A percentile compares a stretch with the other conserved stretches of the same genome.
These are phyloP conservation scores for Penicillium brevicompactum DNA, from an alignment of 2,329 filamentous ascomycete species.

Conservation along the genomic window DNA sequence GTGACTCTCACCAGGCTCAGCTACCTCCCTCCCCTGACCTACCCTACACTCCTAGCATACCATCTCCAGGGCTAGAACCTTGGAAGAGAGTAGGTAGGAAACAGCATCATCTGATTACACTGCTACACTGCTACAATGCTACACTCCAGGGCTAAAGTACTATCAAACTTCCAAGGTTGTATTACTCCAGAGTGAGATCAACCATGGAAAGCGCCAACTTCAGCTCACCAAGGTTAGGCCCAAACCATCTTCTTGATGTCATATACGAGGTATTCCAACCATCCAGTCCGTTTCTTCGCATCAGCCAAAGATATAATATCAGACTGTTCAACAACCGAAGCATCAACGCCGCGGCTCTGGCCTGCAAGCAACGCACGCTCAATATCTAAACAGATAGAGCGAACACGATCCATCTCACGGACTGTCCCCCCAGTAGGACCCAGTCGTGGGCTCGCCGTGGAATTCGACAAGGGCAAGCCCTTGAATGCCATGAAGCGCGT, in stretches of 20 bases:
- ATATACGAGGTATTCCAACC: conserved; percentile 85
- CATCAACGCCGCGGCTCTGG: conserved; percentile 43
- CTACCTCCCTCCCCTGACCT: too few relatives aligned
- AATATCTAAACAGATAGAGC: conserved; percentile 73
- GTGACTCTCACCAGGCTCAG: too few relatives aligned
- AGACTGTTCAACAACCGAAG: conserved; percentile 53
- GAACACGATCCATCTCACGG: conserved; percentile 58
- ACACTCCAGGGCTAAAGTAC: too few relatives aligned
- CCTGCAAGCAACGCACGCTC: conserved; percentile 64
- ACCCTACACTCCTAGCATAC: too few relatives aligned
- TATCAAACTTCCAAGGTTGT: too few relatives aligned
- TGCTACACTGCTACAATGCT: too few relatives aligned
- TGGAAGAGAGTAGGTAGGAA: too few relatives aligned
- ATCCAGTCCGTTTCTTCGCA: conserved; percentile 81
- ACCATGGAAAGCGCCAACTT: too few relatives aligned
- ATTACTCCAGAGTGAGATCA: too few relatives aligned
- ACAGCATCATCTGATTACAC: too few relatives aligned
- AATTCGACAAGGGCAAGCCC: conserved; percentile 41
- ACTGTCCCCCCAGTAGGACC: conserved; percentile 25
- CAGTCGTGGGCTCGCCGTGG: conserved; percentile 23
- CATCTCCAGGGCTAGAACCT: too few relatives aligned
- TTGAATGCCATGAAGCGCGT: conserved; percentile 48
- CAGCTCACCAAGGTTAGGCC: conserved; percentile 44
- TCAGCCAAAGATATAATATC: conserved; percentile 84
- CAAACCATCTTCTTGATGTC: conserved; percentile 93